Conservation (phyloP, 2,329 filamentous ascomycete species). For the Penicillium sp. region DNA sequence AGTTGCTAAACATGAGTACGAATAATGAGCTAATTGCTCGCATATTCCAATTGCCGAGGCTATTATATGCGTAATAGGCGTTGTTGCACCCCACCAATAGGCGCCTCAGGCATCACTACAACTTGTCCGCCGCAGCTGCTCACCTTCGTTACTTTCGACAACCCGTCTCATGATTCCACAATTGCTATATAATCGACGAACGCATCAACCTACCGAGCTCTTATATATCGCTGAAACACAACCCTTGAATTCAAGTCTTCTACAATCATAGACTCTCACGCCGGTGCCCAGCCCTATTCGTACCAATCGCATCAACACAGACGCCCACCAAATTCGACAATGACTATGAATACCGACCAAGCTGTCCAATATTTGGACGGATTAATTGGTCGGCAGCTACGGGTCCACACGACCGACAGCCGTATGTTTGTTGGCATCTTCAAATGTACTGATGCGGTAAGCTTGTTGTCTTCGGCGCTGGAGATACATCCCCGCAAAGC, state of each 20-base stretch:
- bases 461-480: conserved; percentile 30
- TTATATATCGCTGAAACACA: not conserved
- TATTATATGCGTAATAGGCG: not conserved
- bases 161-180: not conserved
- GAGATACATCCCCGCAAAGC: not conserved
- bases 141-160: not conserved
- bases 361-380: conserved; percentile 48
- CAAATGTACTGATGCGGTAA: conserved; percentile 90
- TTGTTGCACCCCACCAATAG: not conserved
- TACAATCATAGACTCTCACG: not conserved
- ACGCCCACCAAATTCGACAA: not conserved
- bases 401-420: conserved; percentile 76
- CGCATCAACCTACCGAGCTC: not conserved
- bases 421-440: conserved; percentile 88
- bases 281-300: not conserved
- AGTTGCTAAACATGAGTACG: not conserved
- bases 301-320: not conserved
- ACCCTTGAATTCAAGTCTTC: not conserved
- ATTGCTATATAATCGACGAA: not conserved
- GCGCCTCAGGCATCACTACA: not conserved
- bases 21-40: not conserved
- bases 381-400: conserved; percentile 75
- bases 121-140: not conserved
- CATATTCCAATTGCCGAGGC: not conserved
- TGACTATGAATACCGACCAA: conserved; percentile 37